These are phyloP conservation scores for Arabis alpina DNA, from an alignment of 345 rosid genomes.

Conservation along the genomic window DNA sequence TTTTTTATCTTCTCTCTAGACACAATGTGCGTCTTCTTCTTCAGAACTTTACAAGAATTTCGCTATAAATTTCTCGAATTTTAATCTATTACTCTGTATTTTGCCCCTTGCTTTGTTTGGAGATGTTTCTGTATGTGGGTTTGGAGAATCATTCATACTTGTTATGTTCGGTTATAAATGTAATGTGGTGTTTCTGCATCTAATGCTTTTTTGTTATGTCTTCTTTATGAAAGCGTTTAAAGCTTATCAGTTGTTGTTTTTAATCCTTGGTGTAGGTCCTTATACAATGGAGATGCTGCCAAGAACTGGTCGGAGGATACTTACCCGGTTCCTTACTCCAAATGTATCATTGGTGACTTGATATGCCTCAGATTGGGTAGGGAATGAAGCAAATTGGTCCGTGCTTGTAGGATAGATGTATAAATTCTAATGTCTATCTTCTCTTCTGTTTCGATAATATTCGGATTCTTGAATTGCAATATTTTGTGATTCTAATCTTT, in stretches of 20 bases:
- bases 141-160: not conserved
- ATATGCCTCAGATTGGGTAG: slow-evolving; percentile 15
- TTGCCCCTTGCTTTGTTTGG: not conserved
- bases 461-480: slow-evolving; percentile 8
- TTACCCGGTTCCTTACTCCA: slow-evolving; percentile 6
- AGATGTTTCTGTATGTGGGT: slow-evolving; percentile 4
- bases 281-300: slow-evolving; percentile 24
- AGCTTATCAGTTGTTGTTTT: slow-evolving; percentile 1
- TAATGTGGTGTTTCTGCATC: not conserved
- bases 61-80: not conserved
- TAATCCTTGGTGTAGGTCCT: slow-evolving; percentile 13
- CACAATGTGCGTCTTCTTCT: slow-evolving; percentile 14
- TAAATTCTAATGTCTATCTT: slow-evolving; percentile 38
- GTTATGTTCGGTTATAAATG: not conserved
- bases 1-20: not conserved
- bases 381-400: slow-evolving; percentile 47
- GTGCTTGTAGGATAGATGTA: slow-evolving; percentile 37
- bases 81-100: not conserved
- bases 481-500: not conserved
- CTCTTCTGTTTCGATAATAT: not conserved
- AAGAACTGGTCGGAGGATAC: slow-evolving; percentile 24
- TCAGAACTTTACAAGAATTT: too few relatives aligned
- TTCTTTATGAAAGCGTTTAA: too few relatives aligned
- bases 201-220: slow-evolving; percentile 3
- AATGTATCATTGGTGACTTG: slow-evolving; percentile 22